These are phyloP conservation scores for Piromyces finnis DNA, from an alignment of 192 early-diverging fungal genomes.

Conservation along the genomic window DNA sequence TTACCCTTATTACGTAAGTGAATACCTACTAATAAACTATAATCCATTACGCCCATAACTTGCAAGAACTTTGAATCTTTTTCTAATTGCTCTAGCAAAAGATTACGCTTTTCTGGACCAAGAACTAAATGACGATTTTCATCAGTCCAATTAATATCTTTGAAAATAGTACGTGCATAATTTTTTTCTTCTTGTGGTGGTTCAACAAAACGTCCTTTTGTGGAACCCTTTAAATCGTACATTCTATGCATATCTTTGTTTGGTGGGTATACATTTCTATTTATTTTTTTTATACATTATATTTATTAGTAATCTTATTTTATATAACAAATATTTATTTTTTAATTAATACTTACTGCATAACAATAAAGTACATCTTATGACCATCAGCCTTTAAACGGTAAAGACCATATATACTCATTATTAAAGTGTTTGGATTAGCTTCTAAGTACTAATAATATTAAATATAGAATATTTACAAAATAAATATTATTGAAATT, in stretches of 20 bases:
- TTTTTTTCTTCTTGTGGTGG: constrained; percentile 47
- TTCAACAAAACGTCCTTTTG: constrained; percentile 59
- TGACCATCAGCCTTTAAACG: neutral
- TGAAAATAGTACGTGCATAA: constrained; percentile 80
- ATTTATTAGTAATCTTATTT: no score
- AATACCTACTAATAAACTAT: constrained; percentile 87
- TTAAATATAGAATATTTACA: no score
- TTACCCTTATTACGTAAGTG: constrained; percentile 76
- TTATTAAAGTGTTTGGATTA: neutral
- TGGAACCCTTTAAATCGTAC: constrained; percentile 92
- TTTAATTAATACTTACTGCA: neutral
- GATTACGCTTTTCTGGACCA: constrained; percentile 57
- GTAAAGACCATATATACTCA: neutral
- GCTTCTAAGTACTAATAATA: neutral
- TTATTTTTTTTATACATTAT: constrained; percentile 34
- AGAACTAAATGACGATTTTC: constrained; percentile 54
- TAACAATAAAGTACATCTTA: neutral
- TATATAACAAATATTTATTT: no score
- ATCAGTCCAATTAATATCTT: constrained; percentile 90
- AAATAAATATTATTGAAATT: no score
- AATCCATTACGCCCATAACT: constrained; percentile 77
- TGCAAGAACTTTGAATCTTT: constrained; percentile 26
- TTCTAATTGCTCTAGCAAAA: constrained; percentile 72
- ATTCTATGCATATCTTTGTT: constrained; percentile 93
- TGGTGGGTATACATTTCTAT: constrained; percentile 88